Percentiles rank a stretch among this genome's conserved stretches.
These are phyloP conservation scores for Tephrocybe sp. DNA, from an alignment of 768 basidiomycete species.

Conservation along the genomic window DNA sequence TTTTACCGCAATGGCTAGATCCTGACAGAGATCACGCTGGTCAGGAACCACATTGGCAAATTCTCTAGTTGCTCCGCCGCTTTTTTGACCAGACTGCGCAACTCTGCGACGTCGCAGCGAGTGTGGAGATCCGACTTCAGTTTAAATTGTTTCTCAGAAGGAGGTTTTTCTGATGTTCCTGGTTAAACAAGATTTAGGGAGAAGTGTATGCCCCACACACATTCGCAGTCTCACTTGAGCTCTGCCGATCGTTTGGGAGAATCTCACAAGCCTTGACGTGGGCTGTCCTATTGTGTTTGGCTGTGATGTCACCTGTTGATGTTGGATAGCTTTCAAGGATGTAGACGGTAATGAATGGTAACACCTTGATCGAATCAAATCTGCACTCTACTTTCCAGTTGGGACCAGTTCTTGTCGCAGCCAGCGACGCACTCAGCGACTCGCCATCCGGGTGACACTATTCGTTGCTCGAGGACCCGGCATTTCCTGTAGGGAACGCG, in stretches of 20 bases:
- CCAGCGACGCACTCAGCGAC: no score
- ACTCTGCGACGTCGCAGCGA: constrained; percentile 16
- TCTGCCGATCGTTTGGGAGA: constrained; percentile 24
- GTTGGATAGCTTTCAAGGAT: no score
- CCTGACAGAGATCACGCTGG: constrained; percentile 14
- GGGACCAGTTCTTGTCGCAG: no score
- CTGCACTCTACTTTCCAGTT: no score
- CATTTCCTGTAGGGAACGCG: no score
- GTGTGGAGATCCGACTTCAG: constrained; percentile 28
- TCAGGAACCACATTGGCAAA: constrained; percentile 18
- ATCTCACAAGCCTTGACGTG: constrained; percentile 36
- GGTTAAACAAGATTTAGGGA: not conserved
- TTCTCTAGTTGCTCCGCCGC: constrained; percentile 24
- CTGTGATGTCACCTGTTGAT: constrained; percentile 30
- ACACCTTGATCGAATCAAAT: no score
- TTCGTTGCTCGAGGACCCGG: no score
- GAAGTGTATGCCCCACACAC: not conserved
- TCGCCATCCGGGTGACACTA: no score
- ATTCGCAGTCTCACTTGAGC: constrained; percentile 27
- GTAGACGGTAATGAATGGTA: no score
- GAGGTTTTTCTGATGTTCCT: constrained; percentile 10
- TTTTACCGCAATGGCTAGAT: constrained; percentile 28
- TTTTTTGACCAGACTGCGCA: constrained; percentile 25
- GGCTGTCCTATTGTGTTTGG: constrained; percentile 22
- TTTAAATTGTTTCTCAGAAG: constrained; percentile 21